These are phyloP conservation scores for Acer saccharum DNA, from an alignment of 345 rosid genomes.

Conservation along the genomic window DNA sequence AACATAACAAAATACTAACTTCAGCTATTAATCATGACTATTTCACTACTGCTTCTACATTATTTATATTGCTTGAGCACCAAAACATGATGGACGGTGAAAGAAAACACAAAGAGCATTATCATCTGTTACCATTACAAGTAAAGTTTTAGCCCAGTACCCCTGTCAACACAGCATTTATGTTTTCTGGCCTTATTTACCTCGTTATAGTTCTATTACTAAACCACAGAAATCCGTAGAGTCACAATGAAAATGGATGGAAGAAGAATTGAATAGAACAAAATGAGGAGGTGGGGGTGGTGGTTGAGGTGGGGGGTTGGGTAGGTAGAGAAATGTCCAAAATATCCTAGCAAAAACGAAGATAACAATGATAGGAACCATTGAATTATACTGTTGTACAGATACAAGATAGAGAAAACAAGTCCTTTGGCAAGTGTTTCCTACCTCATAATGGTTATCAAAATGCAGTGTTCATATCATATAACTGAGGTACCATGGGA, in stretches of 20 bases:
- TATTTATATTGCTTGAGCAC: not conserved
- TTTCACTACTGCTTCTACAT: not conserved
- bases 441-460: not conserved
- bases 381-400: not conserved
- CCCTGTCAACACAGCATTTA: not conserved
- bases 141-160: not conserved
- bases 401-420: not conserved
- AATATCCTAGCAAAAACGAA: not conserved
- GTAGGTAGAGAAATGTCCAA: not conserved
- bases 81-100: not conserved
- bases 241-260: not conserved
- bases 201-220: not conserved
- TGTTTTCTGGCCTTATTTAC: not conserved
- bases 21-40: not conserved
- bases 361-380: not conserved
- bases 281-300: not conserved
- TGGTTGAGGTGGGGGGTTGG: no score
- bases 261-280: not conserved
- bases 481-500: not conserved
- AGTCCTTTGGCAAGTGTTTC: not conserved
- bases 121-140: no score
- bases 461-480: slow-evolving; percentile 6
- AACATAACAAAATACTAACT: not conserved
- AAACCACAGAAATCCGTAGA: not conserved
- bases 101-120: not conserved